Evolutionary conservation across 2,329 filamentous ascomycete species (phyloP), one percentile per base, ranked within the genome.

Genomic region (Xylariaceae sp.): DNA sequence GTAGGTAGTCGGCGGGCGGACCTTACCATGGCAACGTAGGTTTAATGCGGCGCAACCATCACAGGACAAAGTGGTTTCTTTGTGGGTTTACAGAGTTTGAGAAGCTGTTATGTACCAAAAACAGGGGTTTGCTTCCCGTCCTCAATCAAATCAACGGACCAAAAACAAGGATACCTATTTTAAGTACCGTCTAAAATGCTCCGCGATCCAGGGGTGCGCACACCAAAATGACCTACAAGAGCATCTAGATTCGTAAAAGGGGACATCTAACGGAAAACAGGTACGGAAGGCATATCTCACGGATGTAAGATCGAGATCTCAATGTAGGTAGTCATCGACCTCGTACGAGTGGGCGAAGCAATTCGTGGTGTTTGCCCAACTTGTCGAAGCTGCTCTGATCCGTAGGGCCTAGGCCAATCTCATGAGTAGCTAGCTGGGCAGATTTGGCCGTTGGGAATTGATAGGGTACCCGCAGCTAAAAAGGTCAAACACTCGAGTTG

Each of bases 41-140:
- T 34, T 48, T 45, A 47, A 55, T 54, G 10, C 11, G 23, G 49
- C 60, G 56, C 34, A 18, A 39, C 35, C 15, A 53, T 51, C 37
- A 56, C 18, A 48, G 48, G 39, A 34, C 51, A n/a, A 51, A 50
- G 23, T 50, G 17, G 51, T 51, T 35, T 17, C 9, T 9, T 15
- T 37, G 37, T 30, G 15, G 44, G 61, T 10, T 10, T 52, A 45
- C 17, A 15, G 23, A 50, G 51, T 55, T 53, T 49, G n/a, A 45
- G 10, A 51, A 51, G 45, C 35, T 56, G 44, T 39, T 49, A n/a
- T 42, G 34, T 50, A 50, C 23, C 15, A 30, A 44, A 7, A 35
- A 17, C 48, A 18, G 34, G 48, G 47, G 47, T 30, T 34, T 34
- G 11, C 42, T 50, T 50, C 18, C 48, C 48, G 9, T 50, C 6